Base-by-base conservation (phyloP, 805 yeast genomes). In the Teunomyces panamensis region DNA sequence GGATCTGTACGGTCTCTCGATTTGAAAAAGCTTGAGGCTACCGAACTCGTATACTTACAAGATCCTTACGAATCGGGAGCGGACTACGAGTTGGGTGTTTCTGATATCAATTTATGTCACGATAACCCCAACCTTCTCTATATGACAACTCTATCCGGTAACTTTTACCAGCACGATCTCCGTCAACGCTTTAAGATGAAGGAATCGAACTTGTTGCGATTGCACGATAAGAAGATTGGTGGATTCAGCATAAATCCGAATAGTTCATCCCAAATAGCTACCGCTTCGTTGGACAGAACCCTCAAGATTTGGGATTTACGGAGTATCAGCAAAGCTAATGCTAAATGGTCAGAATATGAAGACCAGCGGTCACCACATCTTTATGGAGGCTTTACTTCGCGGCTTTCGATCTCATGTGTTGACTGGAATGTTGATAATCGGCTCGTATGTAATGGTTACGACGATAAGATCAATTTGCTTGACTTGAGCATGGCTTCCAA, bases 361-460 rank as follows among this genome's bases (percentile, higher is more conserved):
- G 78, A 75, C 30, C 67, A 68, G 36, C 44, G 35, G 1, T 69
- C 84, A 4, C 83, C 84, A 0, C 79, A 75, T 49, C 58, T 73
- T 30, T 67, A 76, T 30, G 91, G 90, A 0, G 72, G 79, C 5
- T 92, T 83, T 62, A 65, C 75, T 27, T 87, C 96, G 5, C 70
- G 96, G 49, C 70, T 94, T 32, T 88, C 96, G 46, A 81, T 94
- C 1, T 86, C 95, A 42, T 81, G 87, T 20, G 87, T 90, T 0
- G 95, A 90, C 46, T 92, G 96, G 88, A 87, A 84, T 59, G 60
- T 72, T 10, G 78, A 80, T 20, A 80, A 79, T 45, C 78, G 81
- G 34, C 71, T 92, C 42, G 96, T 94, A 0, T 87, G 96, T 64
- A 92, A 94, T 63, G 97, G 98, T 0, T 92, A 92, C 59, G 98